Evolutionary conservation across 2,329 filamentous ascomycete species (phyloP), one percentile per base, ranked within the genome.

Genomic region (Didymella exigua): DNA sequence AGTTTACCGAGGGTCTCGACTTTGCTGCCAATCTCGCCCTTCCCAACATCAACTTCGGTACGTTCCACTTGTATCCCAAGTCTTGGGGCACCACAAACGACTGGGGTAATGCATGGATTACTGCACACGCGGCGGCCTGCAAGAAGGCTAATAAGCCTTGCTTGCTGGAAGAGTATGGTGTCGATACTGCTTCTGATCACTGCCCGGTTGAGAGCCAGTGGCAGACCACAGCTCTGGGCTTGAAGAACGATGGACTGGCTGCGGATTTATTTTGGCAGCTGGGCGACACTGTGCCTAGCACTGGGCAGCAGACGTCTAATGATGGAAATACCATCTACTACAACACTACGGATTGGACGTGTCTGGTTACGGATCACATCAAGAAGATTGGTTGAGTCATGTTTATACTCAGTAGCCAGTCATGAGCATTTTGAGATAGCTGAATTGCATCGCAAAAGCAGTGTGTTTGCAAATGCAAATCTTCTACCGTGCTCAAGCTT

Each of bases 251-350:
- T 1, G 81, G 83, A 54, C 75, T 83, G 34, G 51, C 45, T 26
- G 51, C 45, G 4, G 51, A 54, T n/a, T 8, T 45, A 75, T 85
- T 78, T 69, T 85, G 82, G 82, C 82, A 85, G 56, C 75, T 60
- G 81, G 82, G 0, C 83, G 72, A 61, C 76, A 75, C 5, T 73
- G 73, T 1, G 83, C 78, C 64, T 82, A 80, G 6, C 83, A 82
- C 42, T 80, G 82, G 51, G 8, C 26, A 30, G 1, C 75, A 76
- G 43, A 85, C 84, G 62, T 73, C 84, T 43, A 72, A 85, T 31
- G 82, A 84, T 48, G 82, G 82, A 0, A 83, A 84, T 62, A 84
- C 82, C 1, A 83, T 85, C 47, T 84, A 77, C 60, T 61, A 84
- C 27, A 81, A 84, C 24, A 61, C 60, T 49, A 54, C 58, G 2